phyloP scores from a whole-genome alignment of 306 rosid genomes.

The Vigna radiata region DNA sequence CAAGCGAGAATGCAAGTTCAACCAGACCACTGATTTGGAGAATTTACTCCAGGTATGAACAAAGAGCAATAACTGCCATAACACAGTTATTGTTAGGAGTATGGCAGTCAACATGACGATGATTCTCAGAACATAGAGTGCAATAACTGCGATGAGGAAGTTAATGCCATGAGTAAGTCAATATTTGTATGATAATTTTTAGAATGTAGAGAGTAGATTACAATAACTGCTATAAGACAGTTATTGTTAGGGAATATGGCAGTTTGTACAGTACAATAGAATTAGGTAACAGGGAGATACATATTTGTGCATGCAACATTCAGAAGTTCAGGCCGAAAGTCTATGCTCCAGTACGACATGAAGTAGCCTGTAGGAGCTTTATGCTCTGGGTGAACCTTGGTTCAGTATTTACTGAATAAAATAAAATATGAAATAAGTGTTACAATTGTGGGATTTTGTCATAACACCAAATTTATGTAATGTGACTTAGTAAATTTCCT shows the following conservation, averaged over 20 bases:
- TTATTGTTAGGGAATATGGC: not conserved
- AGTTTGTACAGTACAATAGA: not conserved
- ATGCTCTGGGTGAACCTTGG: not conserved
- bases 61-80: not conserved
- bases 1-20: not conserved
- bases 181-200: no score
- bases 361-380: not conserved
- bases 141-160: no score
- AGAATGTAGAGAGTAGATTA: no score
- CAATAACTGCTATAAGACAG: not conserved
- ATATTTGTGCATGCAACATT: not conserved
- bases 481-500: conserved; percentile 12
- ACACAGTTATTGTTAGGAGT: not conserved
- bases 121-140: not conserved
- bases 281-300: not conserved
- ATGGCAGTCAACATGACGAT: not conserved
- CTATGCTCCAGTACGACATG: not conserved
- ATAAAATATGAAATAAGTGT: not conserved
- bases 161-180: no score
- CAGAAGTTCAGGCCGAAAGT: not conserved
- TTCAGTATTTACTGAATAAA: not conserved
- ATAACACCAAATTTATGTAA: conserved; percentile 17
- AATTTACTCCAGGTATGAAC: not conserved
- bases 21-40: not conserved
- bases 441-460: conserved; percentile 8